Base-by-base conservation (phyloP, 768 basidiomycete genomes). In the Clathrus columnatus region DNA sequence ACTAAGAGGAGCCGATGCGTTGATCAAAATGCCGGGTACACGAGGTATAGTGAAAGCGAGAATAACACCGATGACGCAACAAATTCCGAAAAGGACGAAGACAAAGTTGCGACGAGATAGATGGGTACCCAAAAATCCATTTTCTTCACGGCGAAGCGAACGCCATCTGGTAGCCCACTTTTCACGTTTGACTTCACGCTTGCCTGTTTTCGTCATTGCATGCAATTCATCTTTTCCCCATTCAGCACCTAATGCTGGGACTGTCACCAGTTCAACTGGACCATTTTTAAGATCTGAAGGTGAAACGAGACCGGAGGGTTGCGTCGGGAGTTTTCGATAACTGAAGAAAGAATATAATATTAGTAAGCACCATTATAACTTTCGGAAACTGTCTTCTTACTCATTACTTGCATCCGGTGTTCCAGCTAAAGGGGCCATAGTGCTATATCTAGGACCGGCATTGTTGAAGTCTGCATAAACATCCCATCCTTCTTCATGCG, bases 381-480 rank as follows among this genome's bases (percentile, higher is more conserved):
- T 36, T 48, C 42, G 30, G 16, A 16, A 28, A 36, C 4, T 36
- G 10, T 5, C n/a, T 36, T 36, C 36, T 36, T n/a, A 36, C 36
- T n/a, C 36, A n/a, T 36, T n/a, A n/a, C n/a, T 36, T 36, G 36
- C 2, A 36, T 36, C 36, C 4, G 36, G 14, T 8, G 36, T 4
- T 36, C 11, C 2, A 11, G 36, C 14, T n/a, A n/a, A 36, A 36
- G 36, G 78, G 65, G 85, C 83, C 5, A 83, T 75, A 20, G 74
- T 70, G 62, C 84, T 87, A 62, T 91, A 91, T 54, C 78, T 73
- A 20, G 88, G 90, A 1, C 90, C 90, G 5, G 80, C 68, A 61
- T 92, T 92, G 71, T 92, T 92, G 69, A 92, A 92, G 69, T 92
- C 90, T 20, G 90, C 87, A 65, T 82, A 91, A 45, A 92, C 82